Evolutionary conservation across 208 protist genomes (phyloP).

Genomic region (Sergeia podlipaevii): DNA sequence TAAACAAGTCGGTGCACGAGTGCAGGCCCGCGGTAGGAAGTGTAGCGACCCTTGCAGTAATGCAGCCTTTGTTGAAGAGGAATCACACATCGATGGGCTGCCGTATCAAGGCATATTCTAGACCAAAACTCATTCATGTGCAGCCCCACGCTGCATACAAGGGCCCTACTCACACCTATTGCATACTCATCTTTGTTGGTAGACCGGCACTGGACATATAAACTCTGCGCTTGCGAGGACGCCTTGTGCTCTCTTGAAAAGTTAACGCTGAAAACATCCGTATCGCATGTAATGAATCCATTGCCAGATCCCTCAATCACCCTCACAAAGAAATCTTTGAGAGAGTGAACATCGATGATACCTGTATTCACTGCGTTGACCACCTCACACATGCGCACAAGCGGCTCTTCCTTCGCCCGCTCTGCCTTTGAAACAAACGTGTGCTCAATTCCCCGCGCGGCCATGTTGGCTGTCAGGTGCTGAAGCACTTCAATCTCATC

Average conservation of each 20-base stretch:
- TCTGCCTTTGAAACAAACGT: conserved; percentile 16
- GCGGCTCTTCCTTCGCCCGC: conserved; percentile 21
- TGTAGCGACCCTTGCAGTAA: conserved; percentile 32
- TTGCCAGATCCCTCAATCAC: conserved; percentile 8
- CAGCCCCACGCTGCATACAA: conserved; percentile 19
- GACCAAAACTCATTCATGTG: conserved; percentile 27
- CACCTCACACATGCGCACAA: conserved; percentile 24
- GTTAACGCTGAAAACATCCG: conserved; percentile 12
- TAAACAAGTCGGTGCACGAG: conserved; percentile 25
- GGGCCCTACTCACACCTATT: conserved; percentile 15
- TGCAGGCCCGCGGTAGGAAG: conserved; percentile 21
- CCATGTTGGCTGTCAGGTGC: conserved; percentile 25
- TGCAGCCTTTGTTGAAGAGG: conserved; percentile 18
- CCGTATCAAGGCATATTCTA: neutral
- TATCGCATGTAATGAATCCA: conserved; percentile 18
- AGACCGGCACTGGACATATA: neutral
- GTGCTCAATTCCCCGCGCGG: conserved; percentile 14
- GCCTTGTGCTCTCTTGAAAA: neutral
- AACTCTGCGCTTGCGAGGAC: neutral
- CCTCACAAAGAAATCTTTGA: conserved; percentile 16
- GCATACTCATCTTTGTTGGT: conserved; percentile 4
- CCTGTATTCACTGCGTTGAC: conserved; percentile 36
- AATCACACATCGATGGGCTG: neutral
- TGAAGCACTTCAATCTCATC: conserved; percentile 11
- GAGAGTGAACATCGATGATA: conserved; percentile 35